Evolutionary conservation across 2,329 filamentous ascomycete species (phyloP).

Genomic region (Aureobasidium sp.): DNA sequence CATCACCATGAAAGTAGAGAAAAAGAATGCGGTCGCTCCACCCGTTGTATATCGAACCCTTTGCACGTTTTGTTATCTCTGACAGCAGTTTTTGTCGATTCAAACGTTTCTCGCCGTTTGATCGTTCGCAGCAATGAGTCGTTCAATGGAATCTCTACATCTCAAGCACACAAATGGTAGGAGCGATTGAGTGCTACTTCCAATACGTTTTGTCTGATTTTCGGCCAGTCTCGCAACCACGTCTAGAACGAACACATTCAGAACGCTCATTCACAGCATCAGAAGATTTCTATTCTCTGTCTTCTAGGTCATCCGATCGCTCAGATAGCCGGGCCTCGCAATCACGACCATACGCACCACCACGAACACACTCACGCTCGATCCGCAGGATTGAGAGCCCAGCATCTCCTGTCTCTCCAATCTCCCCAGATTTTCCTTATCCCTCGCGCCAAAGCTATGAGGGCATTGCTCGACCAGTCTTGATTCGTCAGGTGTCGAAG

Average conservation of each 20-base stretch:
- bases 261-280: slow-evolving; percentile 41
- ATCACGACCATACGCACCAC: slow-evolving; percentile 17
- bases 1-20: not conserved
- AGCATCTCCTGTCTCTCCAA: slow-evolving; percentile 21
- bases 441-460: slow-evolving; percentile 26
- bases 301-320: slow-evolving; percentile 26
- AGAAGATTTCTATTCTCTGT: slow-evolving; percentile 44
- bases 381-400: slow-evolving; percentile 21
- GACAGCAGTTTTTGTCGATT: slow-evolving; percentile 11
- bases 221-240: slow-evolving; percentile 31
- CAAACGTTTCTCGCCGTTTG: not conserved
- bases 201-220: not conserved
- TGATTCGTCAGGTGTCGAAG: slow-evolving; percentile 19
- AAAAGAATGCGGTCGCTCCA: not conserved
- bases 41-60: not conserved
- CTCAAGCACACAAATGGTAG: slow-evolving; percentile 36
- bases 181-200: not conserved
- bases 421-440: not conserved
- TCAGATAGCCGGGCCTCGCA: slow-evolving; percentile 8
- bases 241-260: slow-evolving; percentile 33
- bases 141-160: slow-evolving; percentile 24
- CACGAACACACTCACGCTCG: slow-evolving; percentile 21
- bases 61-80: slow-evolving; percentile 6
- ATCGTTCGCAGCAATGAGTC: slow-evolving; percentile 9
- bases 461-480: slow-evolving; percentile 18